Evolutionary conservation across 2,329 filamentous ascomycete species (phyloP).

Genomic region (Verticillium alfalfae): DNA sequence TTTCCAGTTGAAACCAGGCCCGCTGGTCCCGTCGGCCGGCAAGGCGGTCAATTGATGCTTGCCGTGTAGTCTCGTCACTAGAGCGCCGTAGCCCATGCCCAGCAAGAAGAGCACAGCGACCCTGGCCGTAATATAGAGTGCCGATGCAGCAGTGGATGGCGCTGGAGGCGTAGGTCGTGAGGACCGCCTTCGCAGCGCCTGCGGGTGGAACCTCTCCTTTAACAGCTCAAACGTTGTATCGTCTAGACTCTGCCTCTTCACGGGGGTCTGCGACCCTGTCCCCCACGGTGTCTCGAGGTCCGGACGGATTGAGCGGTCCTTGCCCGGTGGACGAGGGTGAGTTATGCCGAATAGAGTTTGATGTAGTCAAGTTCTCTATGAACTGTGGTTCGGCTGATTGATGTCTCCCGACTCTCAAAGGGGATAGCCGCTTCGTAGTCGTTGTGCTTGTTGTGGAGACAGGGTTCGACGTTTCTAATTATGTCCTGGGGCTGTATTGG

Average conservation of each 20-base stretch:
- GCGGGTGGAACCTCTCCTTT: conserved; percentile 13
- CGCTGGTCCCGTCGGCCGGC: conserved; percentile 41
- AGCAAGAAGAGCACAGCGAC: conserved; percentile 67
- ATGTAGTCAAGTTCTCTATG: conserved; percentile 79
- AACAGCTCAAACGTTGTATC: conserved; percentile 39
- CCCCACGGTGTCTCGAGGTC: conserved; percentile 70
- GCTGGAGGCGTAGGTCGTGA: conserved; percentile 19
- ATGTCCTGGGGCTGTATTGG: conserved; percentile 34
- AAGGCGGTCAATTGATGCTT: conserved; percentile 59
- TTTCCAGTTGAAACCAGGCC: conserved; percentile 43
- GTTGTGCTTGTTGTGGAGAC: too few species aligned
- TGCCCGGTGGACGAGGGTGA: conserved; percentile 56
- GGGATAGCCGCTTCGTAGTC: too few species aligned
- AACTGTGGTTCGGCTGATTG: conserved; percentile 68
- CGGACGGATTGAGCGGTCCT: conserved; percentile 38
- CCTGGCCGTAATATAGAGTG: conserved; percentile 51
- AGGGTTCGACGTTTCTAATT: too few species aligned
- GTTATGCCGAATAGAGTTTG: conserved; percentile 89
- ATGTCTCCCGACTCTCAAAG: conserved; percentile 21
- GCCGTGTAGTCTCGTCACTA: conserved; percentile 76
- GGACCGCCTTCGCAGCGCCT: conserved; percentile 24
- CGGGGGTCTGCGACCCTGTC: conserved; percentile 67
- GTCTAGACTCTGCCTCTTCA: conserved; percentile 32
- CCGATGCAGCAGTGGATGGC: conserved; percentile 18
- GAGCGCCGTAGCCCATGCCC: conserved; percentile 74